Conservation (phyloP, 768 basidiomycete genomes). For the Hydnum rufescens region DNA sequence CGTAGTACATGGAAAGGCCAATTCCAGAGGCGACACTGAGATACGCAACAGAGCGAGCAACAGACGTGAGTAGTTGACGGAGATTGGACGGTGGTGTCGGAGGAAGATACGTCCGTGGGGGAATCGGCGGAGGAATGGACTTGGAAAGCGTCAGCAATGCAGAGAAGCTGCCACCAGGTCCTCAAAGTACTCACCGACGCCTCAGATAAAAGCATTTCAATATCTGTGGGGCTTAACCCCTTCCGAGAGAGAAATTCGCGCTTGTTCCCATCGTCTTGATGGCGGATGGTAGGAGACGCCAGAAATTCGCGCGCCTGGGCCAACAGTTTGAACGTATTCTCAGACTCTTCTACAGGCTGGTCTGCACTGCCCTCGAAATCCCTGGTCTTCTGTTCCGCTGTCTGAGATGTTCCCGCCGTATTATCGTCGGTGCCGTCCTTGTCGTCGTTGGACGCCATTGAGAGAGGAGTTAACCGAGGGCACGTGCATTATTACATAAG, state of each 20-base stretch:
- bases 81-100: slow-evolving; percentile 2
- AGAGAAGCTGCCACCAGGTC: neutral
- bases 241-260: slow-evolving; percentile 6
- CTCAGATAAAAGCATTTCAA: slow-evolving; percentile 7
- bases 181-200: neutral
- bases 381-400: neutral
- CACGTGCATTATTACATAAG: too few species aligned
- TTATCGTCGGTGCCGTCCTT: too few species aligned
- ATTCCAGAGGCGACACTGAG: slow-evolving; percentile 4
- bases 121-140: slow-evolving; percentile 6
- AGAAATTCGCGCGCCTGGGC: slow-evolving; percentile 9
- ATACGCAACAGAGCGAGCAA: slow-evolving; percentile 5
- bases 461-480: too few species aligned
- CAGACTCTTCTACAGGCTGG: neutral
- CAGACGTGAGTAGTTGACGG: slow-evolving; percentile 1
- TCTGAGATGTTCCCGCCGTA: too few species aligned
- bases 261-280: slow-evolving; percentile 7
- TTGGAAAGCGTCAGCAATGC: neutral
- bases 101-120: slow-evolving; percentile 8
- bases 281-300: slow-evolving; percentile 3
- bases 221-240: slow-evolving; percentile 3
- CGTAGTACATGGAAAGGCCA: slow-evolving; percentile 4
- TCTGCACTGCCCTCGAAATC: neutral
- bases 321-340: neutral
- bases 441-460: too few species aligned